Conservation (phyloP, 176 grass and related monocot genomes). For the Carex scoparia region DNA sequence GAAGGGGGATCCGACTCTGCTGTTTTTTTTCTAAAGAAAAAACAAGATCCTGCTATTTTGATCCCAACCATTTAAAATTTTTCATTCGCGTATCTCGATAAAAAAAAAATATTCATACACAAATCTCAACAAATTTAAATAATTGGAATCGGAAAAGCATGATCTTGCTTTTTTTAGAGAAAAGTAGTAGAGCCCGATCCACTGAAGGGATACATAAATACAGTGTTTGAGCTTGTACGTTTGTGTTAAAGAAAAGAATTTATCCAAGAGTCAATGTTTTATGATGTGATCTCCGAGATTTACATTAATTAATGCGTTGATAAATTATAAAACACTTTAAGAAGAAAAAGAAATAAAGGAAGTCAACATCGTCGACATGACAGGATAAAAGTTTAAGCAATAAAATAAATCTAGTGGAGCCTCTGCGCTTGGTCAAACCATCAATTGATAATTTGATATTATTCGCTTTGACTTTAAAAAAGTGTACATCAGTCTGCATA, state of each 20-base stretch:
- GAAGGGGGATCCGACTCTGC: too few species aligned
- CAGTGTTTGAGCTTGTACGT: neutral
- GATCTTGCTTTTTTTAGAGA: too few species aligned
- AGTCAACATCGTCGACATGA: neutral
- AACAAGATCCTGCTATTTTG: too few species aligned
- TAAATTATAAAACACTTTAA: neutral
- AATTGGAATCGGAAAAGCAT: too few species aligned
- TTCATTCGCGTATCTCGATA: too few species aligned
- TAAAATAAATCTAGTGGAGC: neutral
- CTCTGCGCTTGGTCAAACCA: neutral
- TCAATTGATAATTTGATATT: neutral
- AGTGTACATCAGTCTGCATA: neutral
- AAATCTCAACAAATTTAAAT: too few species aligned
- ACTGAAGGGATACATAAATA: neutral
- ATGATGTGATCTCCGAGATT: neutral
- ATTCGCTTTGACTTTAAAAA: neutral
- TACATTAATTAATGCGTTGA: neutral
- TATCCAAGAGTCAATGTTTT: too few species aligned
- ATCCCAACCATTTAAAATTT: too few species aligned
- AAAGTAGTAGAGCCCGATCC: too few species aligned
- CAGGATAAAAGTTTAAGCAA: neutral
- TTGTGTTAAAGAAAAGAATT: neutral
- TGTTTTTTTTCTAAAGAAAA: too few species aligned
- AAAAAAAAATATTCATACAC: too few species aligned
- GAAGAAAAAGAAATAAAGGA: neutral